These are phyloP conservation scores for Stylosanthes scabra DNA, from an alignment of 331 rosid genomes.

Conservation along the genomic window DNA sequence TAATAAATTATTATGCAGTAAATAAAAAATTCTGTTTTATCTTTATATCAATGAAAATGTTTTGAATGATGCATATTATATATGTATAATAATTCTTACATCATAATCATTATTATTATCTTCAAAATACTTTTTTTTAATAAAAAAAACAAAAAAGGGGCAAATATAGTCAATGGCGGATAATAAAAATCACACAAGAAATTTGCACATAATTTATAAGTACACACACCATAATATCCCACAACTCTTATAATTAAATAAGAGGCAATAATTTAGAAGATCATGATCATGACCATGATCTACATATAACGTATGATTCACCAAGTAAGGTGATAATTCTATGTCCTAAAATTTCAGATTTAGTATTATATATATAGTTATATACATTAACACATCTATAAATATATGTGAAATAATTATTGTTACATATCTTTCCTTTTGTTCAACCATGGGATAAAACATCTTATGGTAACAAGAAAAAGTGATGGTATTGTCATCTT, in stretches of 20 bases:
- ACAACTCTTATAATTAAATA: background rate
- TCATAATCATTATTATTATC: no score
- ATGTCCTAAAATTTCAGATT: background rate
- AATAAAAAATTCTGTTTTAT: no score
- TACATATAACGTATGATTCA: background rate
- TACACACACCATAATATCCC: background rate
- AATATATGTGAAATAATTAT: background rate
- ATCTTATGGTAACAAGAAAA: constrained; percentile 40
- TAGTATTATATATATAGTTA: background rate
- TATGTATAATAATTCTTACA: no score
- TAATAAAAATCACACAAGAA: no score
- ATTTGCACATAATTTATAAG: background rate
- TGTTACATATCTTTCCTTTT: constrained; percentile 31
- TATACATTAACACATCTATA: background rate
- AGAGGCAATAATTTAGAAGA: background rate
- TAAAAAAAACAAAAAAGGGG: no score
- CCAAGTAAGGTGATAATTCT: background rate
- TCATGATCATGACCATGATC: background rate
- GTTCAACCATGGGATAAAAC: constrained; percentile 53
- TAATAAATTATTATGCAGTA: no score
- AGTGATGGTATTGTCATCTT: constrained; percentile 41
- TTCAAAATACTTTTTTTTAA: no score
- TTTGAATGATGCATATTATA: no score
- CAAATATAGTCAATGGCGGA: no score
- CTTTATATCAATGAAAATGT: no score